A percentile compares a stretch with the other conserved stretches of the same genome.
Evolutionary conservation across 768 basidiomycete species (phyloP).

Genomic region (Hirschioporus abietinus): DNA sequence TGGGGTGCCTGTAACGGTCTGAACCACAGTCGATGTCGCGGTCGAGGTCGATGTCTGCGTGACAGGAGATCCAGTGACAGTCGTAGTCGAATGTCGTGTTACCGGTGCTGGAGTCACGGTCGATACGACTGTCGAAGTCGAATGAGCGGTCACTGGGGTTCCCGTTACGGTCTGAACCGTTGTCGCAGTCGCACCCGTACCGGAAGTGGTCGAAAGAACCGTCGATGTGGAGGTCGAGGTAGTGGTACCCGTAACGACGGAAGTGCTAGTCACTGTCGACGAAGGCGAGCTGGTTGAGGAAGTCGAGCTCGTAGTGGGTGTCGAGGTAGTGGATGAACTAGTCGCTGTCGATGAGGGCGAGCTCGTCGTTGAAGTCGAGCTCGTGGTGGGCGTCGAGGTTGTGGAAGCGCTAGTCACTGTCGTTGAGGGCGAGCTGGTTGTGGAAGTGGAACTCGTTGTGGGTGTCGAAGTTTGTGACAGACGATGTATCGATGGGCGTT

Average conservation of each 20-base stretch:
- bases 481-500: neutral
- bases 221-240: neutral
- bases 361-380: neutral
- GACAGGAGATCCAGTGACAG: neutral
- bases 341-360: neutral
- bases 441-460: neutral
- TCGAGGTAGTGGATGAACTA: neutral
- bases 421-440: neutral
- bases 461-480: neutral
- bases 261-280: neutral
- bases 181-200: neutral
- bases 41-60: neutral
- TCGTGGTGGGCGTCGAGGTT: neutral
- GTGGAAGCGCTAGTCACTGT: neutral
- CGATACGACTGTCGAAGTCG: neutral
- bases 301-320: neutral
- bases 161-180: neutral
- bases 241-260: neutral
- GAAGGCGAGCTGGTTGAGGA: neutral
- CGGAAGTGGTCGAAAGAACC: neutral
- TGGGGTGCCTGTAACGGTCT: neutral
- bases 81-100: neutral
- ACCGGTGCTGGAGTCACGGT: neutral
- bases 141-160: neutral
- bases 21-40: neutral